Conservation (phyloP, 106 monocot species). For the Vanilla planifolia region DNA sequence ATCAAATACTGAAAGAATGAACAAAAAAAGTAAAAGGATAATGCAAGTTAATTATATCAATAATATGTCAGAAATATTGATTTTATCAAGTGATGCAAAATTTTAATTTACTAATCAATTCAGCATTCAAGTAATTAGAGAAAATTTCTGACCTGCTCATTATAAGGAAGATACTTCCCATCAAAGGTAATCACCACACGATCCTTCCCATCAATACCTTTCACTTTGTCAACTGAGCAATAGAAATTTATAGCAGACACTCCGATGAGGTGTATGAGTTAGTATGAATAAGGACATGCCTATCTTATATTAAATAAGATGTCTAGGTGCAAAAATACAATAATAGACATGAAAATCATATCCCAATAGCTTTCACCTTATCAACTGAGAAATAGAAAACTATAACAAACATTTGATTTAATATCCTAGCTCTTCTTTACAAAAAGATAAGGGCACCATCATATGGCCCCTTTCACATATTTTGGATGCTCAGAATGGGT, state of each 20-base stretch:
- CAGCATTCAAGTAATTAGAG: not conserved
- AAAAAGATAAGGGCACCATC: no score
- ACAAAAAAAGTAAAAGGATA: not conserved
- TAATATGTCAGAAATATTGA: not conserved
- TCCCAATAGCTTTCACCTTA: not conserved
- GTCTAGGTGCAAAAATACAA: not conserved
- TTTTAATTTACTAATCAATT: not conserved
- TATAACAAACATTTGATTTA: no score
- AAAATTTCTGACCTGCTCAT: slow-evolving; percentile 55
- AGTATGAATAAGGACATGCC: not conserved
- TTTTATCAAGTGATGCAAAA: not conserved
- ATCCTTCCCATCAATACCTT: slow-evolving; percentile 81
- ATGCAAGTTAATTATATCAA: not conserved
- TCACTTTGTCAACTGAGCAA: slow-evolving; percentile 82
- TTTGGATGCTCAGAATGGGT: no score
- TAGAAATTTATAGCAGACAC: slow-evolving; percentile 95
- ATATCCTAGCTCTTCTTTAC: no score
- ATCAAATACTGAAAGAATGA: not conserved
- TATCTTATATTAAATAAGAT: not conserved
- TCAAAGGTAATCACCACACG: slow-evolving; percentile 89
- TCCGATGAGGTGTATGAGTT: slow-evolving; percentile 20
- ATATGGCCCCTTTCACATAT: no score
- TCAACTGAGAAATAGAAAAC: no score
- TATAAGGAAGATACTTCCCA: slow-evolving; percentile 83
- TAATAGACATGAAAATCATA: not conserved